Evolutionary conservation across 768 basidiomycete genomes (phyloP).

Genomic region (Lactarius evosmus): DNA sequence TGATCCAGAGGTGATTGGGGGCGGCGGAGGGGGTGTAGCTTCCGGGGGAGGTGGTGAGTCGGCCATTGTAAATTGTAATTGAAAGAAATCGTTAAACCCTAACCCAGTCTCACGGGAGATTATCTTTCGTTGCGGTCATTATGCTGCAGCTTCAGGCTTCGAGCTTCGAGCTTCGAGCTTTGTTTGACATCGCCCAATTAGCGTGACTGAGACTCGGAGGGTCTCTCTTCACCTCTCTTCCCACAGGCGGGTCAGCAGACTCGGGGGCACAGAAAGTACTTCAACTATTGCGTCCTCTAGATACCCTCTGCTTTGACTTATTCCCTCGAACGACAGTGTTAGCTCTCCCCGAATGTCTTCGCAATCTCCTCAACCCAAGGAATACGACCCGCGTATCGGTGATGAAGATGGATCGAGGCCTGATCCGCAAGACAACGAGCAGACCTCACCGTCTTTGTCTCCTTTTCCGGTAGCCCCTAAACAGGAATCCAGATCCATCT

Average conservation of each 20-base stretch:
- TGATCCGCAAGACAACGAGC: slow-evolving; percentile 18
- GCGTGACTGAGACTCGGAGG: neutral
- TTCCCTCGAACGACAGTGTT: neutral
- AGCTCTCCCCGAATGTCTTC: slow-evolving; percentile 4
- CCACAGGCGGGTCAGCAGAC: neutral
- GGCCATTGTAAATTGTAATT: slow-evolving; percentile 30
- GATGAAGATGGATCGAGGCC: slow-evolving; percentile 28
- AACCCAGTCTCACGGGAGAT: neutral
- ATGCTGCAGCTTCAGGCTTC: neutral
- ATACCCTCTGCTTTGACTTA: neutral
- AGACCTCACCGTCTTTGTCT: neutral
- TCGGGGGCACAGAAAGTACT: neutral
- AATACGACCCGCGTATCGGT: slow-evolving; percentile 33
- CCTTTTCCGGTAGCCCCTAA: slow-evolving; percentile 7
- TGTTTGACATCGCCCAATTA: neutral
- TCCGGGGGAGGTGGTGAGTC: slow-evolving; percentile 41
- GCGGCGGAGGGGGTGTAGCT: slow-evolving; percentile 45
- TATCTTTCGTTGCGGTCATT: neutral
- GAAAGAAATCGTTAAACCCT: neutral
- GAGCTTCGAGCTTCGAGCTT: too few species aligned
- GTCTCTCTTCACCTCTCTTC: neutral
- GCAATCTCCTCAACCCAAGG: neutral
- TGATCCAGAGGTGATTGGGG: slow-evolving; percentile 59
- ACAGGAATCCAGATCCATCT: neutral
- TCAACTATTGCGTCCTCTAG: neutral